Evolutionary conservation across 208 protist genomes (phyloP).

Genomic region (Leishmania tarentolae): DNA sequence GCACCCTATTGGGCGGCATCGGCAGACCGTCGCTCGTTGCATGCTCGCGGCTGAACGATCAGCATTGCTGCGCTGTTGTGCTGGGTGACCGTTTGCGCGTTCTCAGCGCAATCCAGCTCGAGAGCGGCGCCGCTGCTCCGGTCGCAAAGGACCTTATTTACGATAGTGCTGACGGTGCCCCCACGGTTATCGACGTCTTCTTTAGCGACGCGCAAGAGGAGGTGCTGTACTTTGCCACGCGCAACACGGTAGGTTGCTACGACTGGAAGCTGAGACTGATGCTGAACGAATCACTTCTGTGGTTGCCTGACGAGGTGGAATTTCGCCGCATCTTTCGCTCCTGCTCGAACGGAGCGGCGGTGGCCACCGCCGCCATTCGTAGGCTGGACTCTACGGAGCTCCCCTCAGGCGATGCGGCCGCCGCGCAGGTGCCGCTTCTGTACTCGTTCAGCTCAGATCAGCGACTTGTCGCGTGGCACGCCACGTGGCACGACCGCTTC

Average conservation of each 20-base stretch:
- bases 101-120: conserved; percentile 38
- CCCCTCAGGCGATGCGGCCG: background rate
- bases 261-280: conserved; percentile 78
- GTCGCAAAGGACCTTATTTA: conserved; percentile 68
- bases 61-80: conserved; percentile 50
- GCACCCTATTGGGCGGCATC: conserved; percentile 7
- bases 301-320: conserved; percentile 62
- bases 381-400: background rate
- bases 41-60: conserved; percentile 46
- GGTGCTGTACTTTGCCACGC: conserved; percentile 74
- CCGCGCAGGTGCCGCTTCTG: conserved; percentile 51
- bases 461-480: conserved; percentile 76
- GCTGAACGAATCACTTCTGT: conserved; percentile 77
- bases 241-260: conserved; percentile 69
- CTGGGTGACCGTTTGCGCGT: conserved; percentile 74
- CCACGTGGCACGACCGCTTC: conserved; percentile 45
- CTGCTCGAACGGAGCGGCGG: conserved; percentile 24
- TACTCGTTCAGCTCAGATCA: conserved; percentile 83
- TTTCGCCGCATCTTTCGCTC: conserved; percentile 81
- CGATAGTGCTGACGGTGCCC: conserved; percentile 59
- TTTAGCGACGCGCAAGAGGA: conserved; percentile 84
- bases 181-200: conserved; percentile 74
- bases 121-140: conserved; percentile 15
- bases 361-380: background rate
- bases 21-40: conserved; percentile 32